These are phyloP conservation scores for Aspergillus funiculosus DNA, from an alignment of 495 filamentous ascomycete genomes.

Conservation along the genomic window DNA sequence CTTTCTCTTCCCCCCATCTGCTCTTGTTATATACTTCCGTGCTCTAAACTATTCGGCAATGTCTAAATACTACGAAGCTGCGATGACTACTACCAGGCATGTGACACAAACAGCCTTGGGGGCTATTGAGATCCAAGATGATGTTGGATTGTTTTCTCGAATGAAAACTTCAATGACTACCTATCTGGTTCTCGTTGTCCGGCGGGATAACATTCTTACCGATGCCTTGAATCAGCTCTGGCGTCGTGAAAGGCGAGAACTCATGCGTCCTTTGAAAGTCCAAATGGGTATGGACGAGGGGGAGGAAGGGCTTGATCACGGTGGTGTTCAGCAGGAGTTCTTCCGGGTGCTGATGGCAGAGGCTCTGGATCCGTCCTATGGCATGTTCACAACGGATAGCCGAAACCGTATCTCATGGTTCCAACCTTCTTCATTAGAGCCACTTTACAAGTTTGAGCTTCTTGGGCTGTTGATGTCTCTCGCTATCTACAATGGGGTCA, in stretches of 20 bases:
- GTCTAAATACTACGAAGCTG: slow-evolving; percentile 67
- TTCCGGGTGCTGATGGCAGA: slow-evolving; percentile 77
- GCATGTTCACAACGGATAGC: slow-evolving; percentile 69
- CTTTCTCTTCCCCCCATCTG: slow-evolving; percentile 69
- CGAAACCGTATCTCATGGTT: slow-evolving; percentile 81
- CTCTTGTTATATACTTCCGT: slow-evolving; percentile 77
- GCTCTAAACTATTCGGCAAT: slow-evolving; percentile 82
- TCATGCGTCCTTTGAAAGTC: slow-evolving; percentile 81
- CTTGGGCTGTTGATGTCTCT: slow-evolving; percentile 80
- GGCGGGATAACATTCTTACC: slow-evolving; percentile 60
- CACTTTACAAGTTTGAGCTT: slow-evolving; percentile 84
- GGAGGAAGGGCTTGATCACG: slow-evolving; percentile 87
- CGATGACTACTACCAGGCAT: slow-evolving; percentile 56
- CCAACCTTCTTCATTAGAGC: slow-evolving; percentile 69
- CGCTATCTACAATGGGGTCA: slow-evolving; percentile 92
- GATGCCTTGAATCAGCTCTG: slow-evolving; percentile 87
- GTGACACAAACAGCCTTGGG: slow-evolving; percentile 53
- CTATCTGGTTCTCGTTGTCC: slow-evolving; percentile 72
- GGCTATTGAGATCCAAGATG: slow-evolving; percentile 36
- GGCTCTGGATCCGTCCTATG: slow-evolving; percentile 69
- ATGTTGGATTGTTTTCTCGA: slow-evolving; percentile 51
- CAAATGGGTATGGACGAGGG: slow-evolving; percentile 72
- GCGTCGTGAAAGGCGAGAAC: slow-evolving; percentile 73
- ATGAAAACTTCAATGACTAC: slow-evolving; percentile 59
- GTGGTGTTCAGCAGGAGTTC: slow-evolving; percentile 93